Evolutionary conservation across 2,329 filamentous ascomycete genomes (phyloP), one percentile per base, ranked within the genome.

Genomic region (Beauveria asiatica): DNA sequence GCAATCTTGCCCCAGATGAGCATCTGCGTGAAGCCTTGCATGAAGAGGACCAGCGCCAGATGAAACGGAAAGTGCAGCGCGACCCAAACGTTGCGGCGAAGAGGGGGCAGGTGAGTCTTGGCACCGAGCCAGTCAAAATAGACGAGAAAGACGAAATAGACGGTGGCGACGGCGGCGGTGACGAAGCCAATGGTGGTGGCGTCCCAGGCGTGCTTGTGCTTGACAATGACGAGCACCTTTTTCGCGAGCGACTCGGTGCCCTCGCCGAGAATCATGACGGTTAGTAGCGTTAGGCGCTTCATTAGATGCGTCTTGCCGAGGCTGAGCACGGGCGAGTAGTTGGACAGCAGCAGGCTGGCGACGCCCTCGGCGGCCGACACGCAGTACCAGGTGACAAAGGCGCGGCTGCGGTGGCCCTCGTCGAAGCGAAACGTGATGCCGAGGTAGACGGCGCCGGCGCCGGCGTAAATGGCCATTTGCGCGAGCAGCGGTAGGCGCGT

Each of bases 221-320:
- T 72, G 1, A 78, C 76, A 16, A 80, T 72, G 3, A 76, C 79
- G 49, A 80, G 80, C n/a, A 87, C 81, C 39, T 75, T 75, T 59
- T 74, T 72, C 1, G 73, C 72, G 8, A 87, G 73, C n/a, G 82
- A 79, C 44, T 87, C 85, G 23, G 85, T 81, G 54, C 84, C 84
- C 66, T 87, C 85, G 17, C 85, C 85, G 62, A 88, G 79, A 60
- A 88, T 83, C 62, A 88, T 86, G 54, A 87, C 75, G 0, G 84
- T 88, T 59, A 88, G 74, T 4, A 87, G 74, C 16, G 79, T 80
- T 78, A 88, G 81, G 11, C 86, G 78, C 66, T 85, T 82, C 66
- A 84, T 83, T 57, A 88, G 70, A 67, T 87, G 83, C 1, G 83
- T 87, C 60, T 80, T 76, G 62, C 83, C 79, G 67, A 88, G 84